Percentiles rank a stretch among this genome's conserved stretches.
Conservation (phyloP, 1,139 yeast genomes). For the Diutina neorugosa region DNA sequence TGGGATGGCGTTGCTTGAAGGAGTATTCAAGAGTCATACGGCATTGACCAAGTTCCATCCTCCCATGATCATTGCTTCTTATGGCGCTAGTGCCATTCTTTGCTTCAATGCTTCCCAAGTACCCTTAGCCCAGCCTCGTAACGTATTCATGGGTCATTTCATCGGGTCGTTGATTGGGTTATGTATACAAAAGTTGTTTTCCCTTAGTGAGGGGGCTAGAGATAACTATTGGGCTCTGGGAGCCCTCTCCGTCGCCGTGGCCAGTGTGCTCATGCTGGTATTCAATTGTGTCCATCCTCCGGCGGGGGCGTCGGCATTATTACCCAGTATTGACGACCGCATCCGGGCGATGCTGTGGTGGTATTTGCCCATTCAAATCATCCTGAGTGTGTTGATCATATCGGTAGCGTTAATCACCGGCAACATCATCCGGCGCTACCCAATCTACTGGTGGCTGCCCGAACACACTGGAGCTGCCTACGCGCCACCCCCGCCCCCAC, state of each 20-base stretch:
- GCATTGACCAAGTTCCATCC: constrained; percentile 33
- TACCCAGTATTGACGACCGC: constrained; percentile 40
- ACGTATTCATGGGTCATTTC: constrained; percentile 45
- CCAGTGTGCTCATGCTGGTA: constrained; percentile 47
- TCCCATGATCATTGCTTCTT: constrained; percentile 48
- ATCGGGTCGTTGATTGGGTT: constrained; percentile 43
- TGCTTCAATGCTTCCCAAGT: constrained; percentile 44
- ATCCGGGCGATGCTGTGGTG: constrained; percentile 53
- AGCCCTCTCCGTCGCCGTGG: constrained; percentile 44
- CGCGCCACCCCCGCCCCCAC: not conserved
- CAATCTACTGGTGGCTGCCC: constrained; percentile 47
- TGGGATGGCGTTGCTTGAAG: constrained; percentile 41
- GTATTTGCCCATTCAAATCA: constrained; percentile 47
- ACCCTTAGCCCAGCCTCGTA: constrained; percentile 61
- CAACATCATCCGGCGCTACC: constrained; percentile 43
- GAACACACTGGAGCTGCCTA: not conserved
- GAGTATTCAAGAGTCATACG: constrained; percentile 34
- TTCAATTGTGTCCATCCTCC: constrained; percentile 61
- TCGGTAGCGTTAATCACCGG: constrained; percentile 44
- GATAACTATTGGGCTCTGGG: constrained; percentile 49
- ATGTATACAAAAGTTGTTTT: constrained; percentile 43
- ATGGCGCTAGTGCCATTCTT: constrained; percentile 56
- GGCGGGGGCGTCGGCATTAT: constrained; percentile 59
- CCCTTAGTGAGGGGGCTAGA: constrained; percentile 23
- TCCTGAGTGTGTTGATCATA: constrained; percentile 38